A percentile compares a stretch with the other conserved stretches of the same genome.
phyloP scores from a whole-genome alignment of 345 rosid genomes.

The Xanthoceras sorbifolium region DNA sequence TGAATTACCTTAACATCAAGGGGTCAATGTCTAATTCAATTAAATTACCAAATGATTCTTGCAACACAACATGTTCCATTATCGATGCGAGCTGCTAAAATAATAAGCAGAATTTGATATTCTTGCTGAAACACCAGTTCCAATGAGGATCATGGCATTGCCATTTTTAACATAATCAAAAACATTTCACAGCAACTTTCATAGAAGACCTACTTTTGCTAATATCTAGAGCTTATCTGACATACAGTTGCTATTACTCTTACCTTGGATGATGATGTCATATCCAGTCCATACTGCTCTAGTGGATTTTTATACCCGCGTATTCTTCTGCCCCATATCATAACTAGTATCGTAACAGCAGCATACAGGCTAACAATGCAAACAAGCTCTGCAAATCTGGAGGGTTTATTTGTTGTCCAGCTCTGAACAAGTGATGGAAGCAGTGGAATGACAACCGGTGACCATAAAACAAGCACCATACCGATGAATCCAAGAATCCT shows the following conservation, averaged over 20 bases:
- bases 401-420: conserved; percentile 69
- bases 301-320: conserved; percentile 76
- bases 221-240: conserved; percentile 7
- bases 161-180: neutral
- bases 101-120: neutral
- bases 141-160: conserved; percentile 9
- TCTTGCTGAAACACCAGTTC: neutral
- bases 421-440: conserved; percentile 83
- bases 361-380: conserved; percentile 74
- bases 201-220: neutral
- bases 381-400: conserved; percentile 69
- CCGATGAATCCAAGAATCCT: conserved; percentile 79
- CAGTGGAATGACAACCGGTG: conserved; percentile 76
- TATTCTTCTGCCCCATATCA: conserved; percentile 84
- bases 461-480: conserved; percentile 90
- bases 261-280: conserved; percentile 55
- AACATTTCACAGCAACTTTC: neutral
- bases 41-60: neutral
- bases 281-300: conserved; percentile 77
- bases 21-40: neutral
- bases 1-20: neutral
- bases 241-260: conserved; percentile 25
- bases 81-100: neutral
- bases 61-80: neutral
- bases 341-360: conserved; percentile 70